phyloP scores from a whole-genome alignment of 2,329 filamentous ascomycete genomes.

The Ceratocystis albifundus region DNA sequence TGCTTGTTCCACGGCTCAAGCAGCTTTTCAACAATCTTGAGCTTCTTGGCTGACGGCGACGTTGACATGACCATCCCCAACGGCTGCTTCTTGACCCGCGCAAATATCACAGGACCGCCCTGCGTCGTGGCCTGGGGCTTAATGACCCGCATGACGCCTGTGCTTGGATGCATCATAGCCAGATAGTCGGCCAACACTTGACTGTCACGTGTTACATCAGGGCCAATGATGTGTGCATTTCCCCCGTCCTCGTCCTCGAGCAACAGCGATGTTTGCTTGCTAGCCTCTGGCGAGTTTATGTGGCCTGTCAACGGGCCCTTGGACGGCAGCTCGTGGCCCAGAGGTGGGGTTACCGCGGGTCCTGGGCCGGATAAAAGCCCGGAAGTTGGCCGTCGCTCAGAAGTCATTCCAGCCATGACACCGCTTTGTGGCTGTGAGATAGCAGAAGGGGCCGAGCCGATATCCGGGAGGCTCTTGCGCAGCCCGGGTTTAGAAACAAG shows the following conservation, averaged over 20 bases:
- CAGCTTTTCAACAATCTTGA: constrained; percentile 47
- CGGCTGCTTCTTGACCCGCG: constrained; percentile 37
- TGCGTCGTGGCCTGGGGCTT: constrained; percentile 29
- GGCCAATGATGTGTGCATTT: constrained; percentile 47
- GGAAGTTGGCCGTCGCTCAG: neutral
- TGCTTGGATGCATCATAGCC: constrained; percentile 28
- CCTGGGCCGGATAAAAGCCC: neutral
- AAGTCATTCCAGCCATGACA: neutral
- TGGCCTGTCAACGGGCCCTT: constrained; percentile 17
- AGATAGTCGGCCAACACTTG: constrained; percentile 51
- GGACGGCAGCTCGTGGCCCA: constrained; percentile 14
- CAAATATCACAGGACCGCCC: constrained; percentile 37
- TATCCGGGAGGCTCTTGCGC: constrained; percentile 10
- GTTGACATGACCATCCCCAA: constrained; percentile 33
- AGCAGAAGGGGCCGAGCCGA: neutral
- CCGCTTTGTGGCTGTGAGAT: neutral
- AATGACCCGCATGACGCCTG: constrained; percentile 29
- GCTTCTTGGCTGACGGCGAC: constrained; percentile 36
- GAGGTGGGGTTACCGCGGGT: constrained; percentile 14
- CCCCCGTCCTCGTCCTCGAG: constrained; percentile 31
- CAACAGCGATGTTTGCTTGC: constrained; percentile 27
- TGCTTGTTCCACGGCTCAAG: constrained; percentile 43
- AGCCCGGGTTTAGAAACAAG: neutral
- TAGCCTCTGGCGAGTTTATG: constrained; percentile 13
- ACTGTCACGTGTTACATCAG: constrained; percentile 47